Percentiles rank a stretch among this genome's conserved stretches.
phyloP scores from a whole-genome alignment of 2,329 filamentous ascomycete genomes.

The Fusarium sp. region DNA sequence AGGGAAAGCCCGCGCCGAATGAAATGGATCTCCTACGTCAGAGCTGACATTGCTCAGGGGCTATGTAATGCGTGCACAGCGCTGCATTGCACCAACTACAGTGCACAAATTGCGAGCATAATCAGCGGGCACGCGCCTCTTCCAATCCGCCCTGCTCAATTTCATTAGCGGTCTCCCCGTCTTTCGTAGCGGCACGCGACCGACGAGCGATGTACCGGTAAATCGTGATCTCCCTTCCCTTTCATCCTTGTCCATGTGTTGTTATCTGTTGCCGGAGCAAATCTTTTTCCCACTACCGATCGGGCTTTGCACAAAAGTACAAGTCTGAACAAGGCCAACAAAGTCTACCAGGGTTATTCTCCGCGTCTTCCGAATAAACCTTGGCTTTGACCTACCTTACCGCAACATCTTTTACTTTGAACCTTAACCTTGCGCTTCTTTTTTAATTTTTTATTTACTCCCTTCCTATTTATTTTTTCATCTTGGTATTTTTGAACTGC shows the following conservation, averaged over 20 bases:
- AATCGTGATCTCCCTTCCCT: slow-evolving; percentile 12
- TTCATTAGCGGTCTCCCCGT: not conserved
- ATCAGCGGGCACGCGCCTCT: not conserved
- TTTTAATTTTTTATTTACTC: not conserved
- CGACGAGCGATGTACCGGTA: slow-evolving; percentile 1
- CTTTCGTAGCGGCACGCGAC: not conserved
- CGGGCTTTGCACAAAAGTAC: not conserved
- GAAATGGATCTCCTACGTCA: slow-evolving; percentile 15
- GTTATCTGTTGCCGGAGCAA: slow-evolving; percentile 6
- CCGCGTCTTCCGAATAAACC: slow-evolving; percentile 19
- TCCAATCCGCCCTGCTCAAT: slow-evolving; percentile 1
- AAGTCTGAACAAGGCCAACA: not conserved
- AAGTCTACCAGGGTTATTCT: slow-evolving; percentile 16
- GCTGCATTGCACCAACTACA: not conserved
- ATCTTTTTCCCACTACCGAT: slow-evolving; percentile 7
- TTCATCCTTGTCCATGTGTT: not conserved
- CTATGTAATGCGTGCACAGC: slow-evolving; percentile 3
- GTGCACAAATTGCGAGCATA: not conserved
- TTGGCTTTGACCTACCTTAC: slow-evolving; percentile 1
- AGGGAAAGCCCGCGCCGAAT: not conserved
- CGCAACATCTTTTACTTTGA: not conserved
- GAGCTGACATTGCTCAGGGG: slow-evolving; percentile 8
- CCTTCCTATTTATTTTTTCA: not conserved
- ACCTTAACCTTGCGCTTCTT: slow-evolving; percentile 3
- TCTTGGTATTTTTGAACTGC: not conserved